Conservation (phyloP, 2,329 filamentous ascomycete species). For the Nothopassalora personata region DNA sequence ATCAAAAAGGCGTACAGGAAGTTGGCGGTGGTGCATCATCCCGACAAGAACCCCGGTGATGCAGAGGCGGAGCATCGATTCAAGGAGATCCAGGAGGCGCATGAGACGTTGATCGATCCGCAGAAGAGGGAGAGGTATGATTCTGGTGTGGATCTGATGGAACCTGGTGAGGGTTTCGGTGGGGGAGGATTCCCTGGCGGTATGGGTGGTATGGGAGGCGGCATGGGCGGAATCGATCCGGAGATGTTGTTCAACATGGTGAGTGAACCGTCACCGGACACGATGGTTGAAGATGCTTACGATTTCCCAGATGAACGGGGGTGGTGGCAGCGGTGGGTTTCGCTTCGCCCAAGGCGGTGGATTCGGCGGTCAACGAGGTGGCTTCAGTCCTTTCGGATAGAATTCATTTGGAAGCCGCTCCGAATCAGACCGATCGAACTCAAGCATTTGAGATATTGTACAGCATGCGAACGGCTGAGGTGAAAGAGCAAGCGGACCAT, state of each 20-base stretch:
- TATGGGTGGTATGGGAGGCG: constrained; percentile 40
- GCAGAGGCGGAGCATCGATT: constrained; percentile 80
- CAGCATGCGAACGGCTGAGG: background rate
- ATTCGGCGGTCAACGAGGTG: constrained; percentile 11
- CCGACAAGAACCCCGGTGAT: constrained; percentile 94
- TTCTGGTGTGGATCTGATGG: constrained; percentile 83
- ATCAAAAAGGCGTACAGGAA: constrained; percentile 98
- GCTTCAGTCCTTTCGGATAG: constrained; percentile 17
- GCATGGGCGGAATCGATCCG: constrained; percentile 57
- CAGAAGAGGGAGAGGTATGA: constrained; percentile 91
- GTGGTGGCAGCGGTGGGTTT: constrained; percentile 44
- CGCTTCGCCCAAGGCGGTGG: constrained; percentile 17
- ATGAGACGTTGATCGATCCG: constrained; percentile 90
- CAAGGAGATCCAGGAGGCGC: constrained; percentile 96
- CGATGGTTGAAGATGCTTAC: background rate
- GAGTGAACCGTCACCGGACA: constrained; percentile 25
- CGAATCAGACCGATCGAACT: no score
- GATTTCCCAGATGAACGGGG: constrained; percentile 26
- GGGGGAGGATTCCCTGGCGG: constrained; percentile 40
- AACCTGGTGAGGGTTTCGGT: constrained; percentile 79
- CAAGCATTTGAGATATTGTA: background rate
- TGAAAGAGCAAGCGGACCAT: no score
- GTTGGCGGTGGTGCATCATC: constrained; percentile 87
- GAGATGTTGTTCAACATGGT: constrained; percentile 82
- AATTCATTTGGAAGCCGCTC: background rate